Evolutionary conservation across 352 stramenopile species (phyloP), one percentile per base, ranked within the genome.

Genomic region (Phytophthora melonis): DNA sequence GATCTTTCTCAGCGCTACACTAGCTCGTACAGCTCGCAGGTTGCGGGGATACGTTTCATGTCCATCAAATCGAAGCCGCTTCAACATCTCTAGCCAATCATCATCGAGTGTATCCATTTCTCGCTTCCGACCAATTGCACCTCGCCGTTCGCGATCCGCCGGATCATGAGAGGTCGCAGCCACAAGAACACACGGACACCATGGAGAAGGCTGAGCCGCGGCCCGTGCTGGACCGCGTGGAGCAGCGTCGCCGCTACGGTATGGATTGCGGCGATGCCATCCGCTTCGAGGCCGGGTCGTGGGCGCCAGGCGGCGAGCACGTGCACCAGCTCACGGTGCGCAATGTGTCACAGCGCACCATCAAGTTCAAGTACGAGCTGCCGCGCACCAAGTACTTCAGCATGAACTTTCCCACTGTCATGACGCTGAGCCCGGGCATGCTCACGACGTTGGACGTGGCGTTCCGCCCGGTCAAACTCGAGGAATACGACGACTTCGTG

Each of bases 341-440:
- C 77, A 99, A 99, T 69, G 88, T 98, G 36, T 93, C 87, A 4
- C 75, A 81, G 21, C 83, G 85, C 70, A 97, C 81, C 11, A 88
- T 95, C 68, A 96, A 97, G 76, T 97, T 98, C 75, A 98, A 98
- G 76, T 98, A 98, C 77, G 87, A 95, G 66, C 83, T 98, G 23
- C 95, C 94, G 19, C 88, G 77, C 58, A 97, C 94, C 61, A 96
- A 97, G 71, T 98, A 97, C 76, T 98, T 98, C 62, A 98, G 89
- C 60, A 96, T 98, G 89, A 88, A 94, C 57, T 98, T 98, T 77
- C 95, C 96, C 19, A 90, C 93, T 23, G 70, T 95, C 19, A 92
- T 95, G 34, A 95, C 84, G 21, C 87, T 98, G 21, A 97, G 86
- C 56, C 93, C 93, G 3, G 94, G 93, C 49, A 98, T 97, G 81